Evolutionary conservation across 495 filamentous ascomycete genomes (phyloP).

Genomic region (Aspergillus haitiensis): DNA sequence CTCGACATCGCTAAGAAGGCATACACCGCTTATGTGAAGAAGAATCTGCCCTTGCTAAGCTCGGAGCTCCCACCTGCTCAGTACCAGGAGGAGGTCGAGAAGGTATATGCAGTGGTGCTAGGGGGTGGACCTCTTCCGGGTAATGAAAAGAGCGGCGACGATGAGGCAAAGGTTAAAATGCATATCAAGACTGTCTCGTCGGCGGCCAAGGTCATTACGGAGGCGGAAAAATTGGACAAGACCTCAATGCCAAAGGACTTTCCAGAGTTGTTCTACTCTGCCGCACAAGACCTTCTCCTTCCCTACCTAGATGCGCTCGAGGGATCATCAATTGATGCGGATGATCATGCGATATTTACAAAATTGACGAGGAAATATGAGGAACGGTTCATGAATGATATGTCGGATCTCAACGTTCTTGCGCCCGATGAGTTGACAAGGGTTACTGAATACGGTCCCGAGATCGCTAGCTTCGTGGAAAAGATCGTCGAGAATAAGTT

Average conservation of each 20-base stretch:
- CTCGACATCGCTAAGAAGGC: conserved; percentile 61
- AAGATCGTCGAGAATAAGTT: conserved; percentile 80
- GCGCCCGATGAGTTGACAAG: conserved; percentile 78
- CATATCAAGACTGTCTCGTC: conserved; percentile 75
- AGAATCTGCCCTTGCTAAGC: conserved; percentile 68
- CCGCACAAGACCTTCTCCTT: conserved; percentile 67
- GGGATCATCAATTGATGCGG: conserved; percentile 69
- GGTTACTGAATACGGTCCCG: conserved; percentile 83
- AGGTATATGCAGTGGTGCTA: conserved; percentile 61
- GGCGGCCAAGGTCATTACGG: conserved; percentile 56
- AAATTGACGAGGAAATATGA: conserved; percentile 82
- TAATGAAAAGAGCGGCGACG: conserved; percentile 66
- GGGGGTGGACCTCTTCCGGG: conserved; percentile 53
- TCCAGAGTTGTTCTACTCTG: conserved; percentile 57
- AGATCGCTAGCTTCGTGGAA: conserved; percentile 79
- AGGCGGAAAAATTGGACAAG: conserved; percentile 40
- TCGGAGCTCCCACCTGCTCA: conserved; percentile 39
- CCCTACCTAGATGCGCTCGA: conserved; percentile 82
- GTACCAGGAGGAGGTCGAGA: conserved; percentile 57
- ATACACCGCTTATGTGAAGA: conserved; percentile 69
- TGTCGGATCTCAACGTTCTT: conserved; percentile 82
- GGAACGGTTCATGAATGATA: conserved; percentile 77
- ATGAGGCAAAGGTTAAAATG: conserved; percentile 89
- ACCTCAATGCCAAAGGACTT: conserved; percentile 25
- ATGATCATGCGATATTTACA: conserved; percentile 75